These are phyloP conservation scores for Orbilia ellipsospora DNA, from an alignment of 2,329 filamentous ascomycete genomes.

Conservation along the genomic window DNA sequence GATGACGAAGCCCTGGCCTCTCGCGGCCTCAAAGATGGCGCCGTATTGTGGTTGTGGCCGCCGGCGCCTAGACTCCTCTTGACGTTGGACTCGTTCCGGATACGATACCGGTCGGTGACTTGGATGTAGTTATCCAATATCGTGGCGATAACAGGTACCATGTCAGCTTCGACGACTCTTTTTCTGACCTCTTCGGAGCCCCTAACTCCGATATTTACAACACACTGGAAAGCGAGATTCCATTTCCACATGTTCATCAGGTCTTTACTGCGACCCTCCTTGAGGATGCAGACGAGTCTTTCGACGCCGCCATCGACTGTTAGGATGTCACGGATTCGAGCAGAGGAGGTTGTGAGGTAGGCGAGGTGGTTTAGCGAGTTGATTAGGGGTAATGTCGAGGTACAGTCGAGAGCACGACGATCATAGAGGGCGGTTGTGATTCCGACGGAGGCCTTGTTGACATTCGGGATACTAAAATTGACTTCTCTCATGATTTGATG, in stretches of 20 bases:
- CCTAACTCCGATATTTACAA: conserved; percentile 97
- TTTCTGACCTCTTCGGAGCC: conserved; percentile 95
- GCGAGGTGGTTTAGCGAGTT: conserved; percentile 99
- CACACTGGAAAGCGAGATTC: conserved; percentile 98
- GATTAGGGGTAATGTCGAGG: conserved; percentile 94
- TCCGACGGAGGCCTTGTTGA: conserved; percentile 98
- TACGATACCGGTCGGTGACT: conserved; percentile 89
- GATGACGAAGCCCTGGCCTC: conserved; percentile 61
- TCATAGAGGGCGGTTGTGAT: conserved; percentile 99
- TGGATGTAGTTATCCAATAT: conserved; percentile 99
- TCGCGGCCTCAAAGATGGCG: conserved; percentile 61
- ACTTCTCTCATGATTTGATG: conserved; percentile 90
- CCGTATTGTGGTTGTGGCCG: conserved; percentile 60
- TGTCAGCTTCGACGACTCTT: conserved; percentile 95
- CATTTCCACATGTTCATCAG: conserved; percentile 99
- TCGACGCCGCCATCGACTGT: conserved; percentile 99
- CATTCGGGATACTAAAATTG: conserved; percentile 99
- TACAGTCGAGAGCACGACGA: conserved; percentile 95
- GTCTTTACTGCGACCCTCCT: conserved; percentile 95
- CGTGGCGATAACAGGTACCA: conserved; percentile 98
- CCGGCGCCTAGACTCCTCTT: conserved; percentile 68
- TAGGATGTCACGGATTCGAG: conserved; percentile 95
- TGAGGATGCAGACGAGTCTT: conserved; percentile 94
- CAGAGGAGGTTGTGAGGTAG: conserved; percentile 97
- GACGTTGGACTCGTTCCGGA: conserved; percentile 83